Conservation (phyloP, 495 filamentous ascomycete genomes). For the Talaromyces adpressus region DNA sequence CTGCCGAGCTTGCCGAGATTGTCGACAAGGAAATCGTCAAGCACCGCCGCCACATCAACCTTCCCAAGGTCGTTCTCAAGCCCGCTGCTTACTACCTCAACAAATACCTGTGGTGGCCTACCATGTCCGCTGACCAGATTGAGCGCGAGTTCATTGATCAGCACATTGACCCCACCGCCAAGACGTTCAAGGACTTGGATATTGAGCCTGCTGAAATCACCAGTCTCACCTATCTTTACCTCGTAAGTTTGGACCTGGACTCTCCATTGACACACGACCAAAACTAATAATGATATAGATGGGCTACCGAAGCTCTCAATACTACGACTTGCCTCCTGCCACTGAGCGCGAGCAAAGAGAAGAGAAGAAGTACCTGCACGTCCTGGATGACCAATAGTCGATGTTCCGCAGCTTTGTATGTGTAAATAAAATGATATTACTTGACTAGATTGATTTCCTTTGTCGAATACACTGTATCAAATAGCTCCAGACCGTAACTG, state of each 20-base stretch:
- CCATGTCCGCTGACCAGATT: slow-evolving; percentile 75
- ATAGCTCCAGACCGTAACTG: not conserved
- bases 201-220: slow-evolving; percentile 80
- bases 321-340: slow-evolving; percentile 88
- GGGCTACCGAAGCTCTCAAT: slow-evolving; percentile 72
- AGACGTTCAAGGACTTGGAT: slow-evolving; percentile 90
- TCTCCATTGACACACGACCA: not conserved
- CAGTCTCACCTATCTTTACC: slow-evolving; percentile 81
- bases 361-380: slow-evolving; percentile 94
- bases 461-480: slow-evolving; percentile 5
- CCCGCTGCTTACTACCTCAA: slow-evolving; percentile 65
- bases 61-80: slow-evolving; percentile 75
- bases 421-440: slow-evolving; percentile 8
- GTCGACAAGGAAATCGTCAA: slow-evolving; percentile 92
- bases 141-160: slow-evolving; percentile 95
- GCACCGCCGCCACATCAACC: slow-evolving; percentile 81
- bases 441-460: slow-evolving; percentile 10
- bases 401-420: slow-evolving; percentile 1
- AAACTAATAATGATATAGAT: slow-evolving; percentile 43
- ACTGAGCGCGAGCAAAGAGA: slow-evolving; percentile 91
- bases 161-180: slow-evolving; percentile 79
- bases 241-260: slow-evolving; percentile 52
- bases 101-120: slow-evolving; percentile 79
- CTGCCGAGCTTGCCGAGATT: slow-evolving; percentile 74
- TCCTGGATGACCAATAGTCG: slow-evolving; percentile 75